phyloP scores from a whole-genome alignment of 345 rosid genomes.

The Rhodomyrtus tomentosa region DNA sequence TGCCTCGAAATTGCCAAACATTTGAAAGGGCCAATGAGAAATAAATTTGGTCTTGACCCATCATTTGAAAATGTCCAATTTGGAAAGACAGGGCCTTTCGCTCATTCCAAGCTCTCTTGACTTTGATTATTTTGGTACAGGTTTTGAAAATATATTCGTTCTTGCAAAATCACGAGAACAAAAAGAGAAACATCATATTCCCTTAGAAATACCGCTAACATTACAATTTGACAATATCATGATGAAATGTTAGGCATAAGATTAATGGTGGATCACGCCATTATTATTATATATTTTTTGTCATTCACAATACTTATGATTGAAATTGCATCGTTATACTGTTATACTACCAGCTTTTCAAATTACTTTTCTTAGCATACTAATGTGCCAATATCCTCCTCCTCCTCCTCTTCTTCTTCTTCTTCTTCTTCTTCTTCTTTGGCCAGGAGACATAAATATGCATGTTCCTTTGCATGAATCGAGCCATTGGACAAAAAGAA shows the following conservation, averaged over 20 bases:
- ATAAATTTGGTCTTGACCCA: not conserved
- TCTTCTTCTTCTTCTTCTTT: not conserved
- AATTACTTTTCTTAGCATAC: not conserved
- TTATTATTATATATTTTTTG: too few species aligned
- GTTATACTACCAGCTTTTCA: too few species aligned
- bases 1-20: not conserved
- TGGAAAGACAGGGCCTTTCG: not conserved
- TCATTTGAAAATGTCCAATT: not conserved
- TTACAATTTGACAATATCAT: too few species aligned
- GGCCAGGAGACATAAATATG: not conserved
- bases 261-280: too few species aligned
- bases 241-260: too few species aligned
- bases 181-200: not conserved
- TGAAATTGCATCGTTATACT: too few species aligned
- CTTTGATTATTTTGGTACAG: not conserved
- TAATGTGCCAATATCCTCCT: not conserved
- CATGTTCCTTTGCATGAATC: not conserved
- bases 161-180: not conserved
- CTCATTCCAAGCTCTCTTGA: not conserved
- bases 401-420: not conserved
- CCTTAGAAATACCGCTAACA: not conserved
- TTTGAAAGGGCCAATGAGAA: not conserved
- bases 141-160: not conserved
- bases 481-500: not conserved
- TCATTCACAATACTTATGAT: too few species aligned